Base-by-base conservation (phyloP, 1,284 basidiomycete genomes). In the Flammula alnicola region DNA sequence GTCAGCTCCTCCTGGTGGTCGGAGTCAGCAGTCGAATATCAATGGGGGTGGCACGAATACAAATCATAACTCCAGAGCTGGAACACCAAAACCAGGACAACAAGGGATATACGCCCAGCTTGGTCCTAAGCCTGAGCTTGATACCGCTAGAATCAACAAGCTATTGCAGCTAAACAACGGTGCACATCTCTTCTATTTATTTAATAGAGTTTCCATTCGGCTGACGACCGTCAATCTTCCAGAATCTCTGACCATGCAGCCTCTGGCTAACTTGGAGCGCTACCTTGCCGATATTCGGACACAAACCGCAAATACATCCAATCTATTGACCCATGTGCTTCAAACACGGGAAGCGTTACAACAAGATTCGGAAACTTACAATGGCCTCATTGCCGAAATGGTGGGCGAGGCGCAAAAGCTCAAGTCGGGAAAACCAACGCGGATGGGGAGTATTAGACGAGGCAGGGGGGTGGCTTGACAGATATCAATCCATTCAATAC, bases 281-380 rank as follows among this genome's bases (percentile, higher is more conserved):
- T 77, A 86, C 59, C 77, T 93, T 33, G 71, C 77, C 5, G 83
- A 91, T 11, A 67, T 95, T 26, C 81, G 81, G 43, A 57, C 70
- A 27, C 84, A 91, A 48, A 93, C 89, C 1, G 81, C 84, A 1
- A 80, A 82, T 32, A 84, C 89, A 0, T 92, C 90, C 1, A 72
- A 81, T 1, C 72, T 91, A 11, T 72, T 96, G 44, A 91, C 91
- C 8, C 82, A 93, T 71, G 72, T 93, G 17, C 72, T 95, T 47
- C 93, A 96, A 69, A 80, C 82, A 44, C 83, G 88, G 57, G 93
- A 95, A 58, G 84, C 89, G 17, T 72, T 94, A 56, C 85, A 89
- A 59, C 91, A 95, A 66, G 93, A 95, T 63, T 89, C 88, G 31
- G 91, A 92, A 65, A 91, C 84, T 31, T 92, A 92, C 63, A 91